A percentile compares a stretch with the other conserved stretches of the same genome.
These are phyloP conservation scores for Peronospora belbahrii DNA, from an alignment of 352 stramenopile genomes.

Conservation along the genomic window DNA sequence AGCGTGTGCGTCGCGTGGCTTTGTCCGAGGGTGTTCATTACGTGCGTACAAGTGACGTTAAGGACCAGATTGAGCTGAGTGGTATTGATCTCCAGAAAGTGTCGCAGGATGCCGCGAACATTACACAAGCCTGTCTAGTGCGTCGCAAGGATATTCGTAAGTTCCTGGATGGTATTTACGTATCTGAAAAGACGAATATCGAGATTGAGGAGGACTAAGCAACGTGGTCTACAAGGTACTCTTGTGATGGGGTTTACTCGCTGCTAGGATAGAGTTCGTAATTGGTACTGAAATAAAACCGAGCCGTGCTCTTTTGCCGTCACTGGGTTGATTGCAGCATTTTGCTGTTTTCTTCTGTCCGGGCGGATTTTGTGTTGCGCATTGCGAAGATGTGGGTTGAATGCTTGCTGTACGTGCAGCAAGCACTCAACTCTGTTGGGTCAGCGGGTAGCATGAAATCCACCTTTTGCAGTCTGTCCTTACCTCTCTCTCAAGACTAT, in stretches of 20 bases:
- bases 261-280: constrained; percentile 30
- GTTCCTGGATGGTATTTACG: constrained; percentile 99
- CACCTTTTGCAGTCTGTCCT: constrained; percentile 8
- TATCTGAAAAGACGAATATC: constrained; percentile 93
- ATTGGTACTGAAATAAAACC: constrained; percentile 36
- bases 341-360: constrained; percentile 85
- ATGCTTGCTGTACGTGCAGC: constrained; percentile 2
- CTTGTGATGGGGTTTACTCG: constrained; percentile 14
- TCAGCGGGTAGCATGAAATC: constrained; percentile 44
- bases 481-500: background rate
- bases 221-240: background rate
- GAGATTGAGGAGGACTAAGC: constrained; percentile 57
- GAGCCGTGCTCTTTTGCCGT: constrained; percentile 58
- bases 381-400: constrained; percentile 15
- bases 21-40: constrained; percentile 93
- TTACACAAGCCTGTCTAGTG: constrained; percentile 79
- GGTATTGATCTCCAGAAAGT: constrained; percentile 98
- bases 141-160: constrained; percentile 97
- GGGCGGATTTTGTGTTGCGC: constrained; percentile 81
- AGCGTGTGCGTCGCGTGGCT: constrained; percentile 93
- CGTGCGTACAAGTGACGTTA: constrained; percentile 93
- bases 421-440: constrained; percentile 9
- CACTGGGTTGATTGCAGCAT: constrained; percentile 82
- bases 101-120: constrained; percentile 87
- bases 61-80: constrained; percentile 98